Evolutionary conservation across 202 grass and related monocot genomes (phyloP).

Genomic region (Dendrocalamus latiflorus): DNA sequence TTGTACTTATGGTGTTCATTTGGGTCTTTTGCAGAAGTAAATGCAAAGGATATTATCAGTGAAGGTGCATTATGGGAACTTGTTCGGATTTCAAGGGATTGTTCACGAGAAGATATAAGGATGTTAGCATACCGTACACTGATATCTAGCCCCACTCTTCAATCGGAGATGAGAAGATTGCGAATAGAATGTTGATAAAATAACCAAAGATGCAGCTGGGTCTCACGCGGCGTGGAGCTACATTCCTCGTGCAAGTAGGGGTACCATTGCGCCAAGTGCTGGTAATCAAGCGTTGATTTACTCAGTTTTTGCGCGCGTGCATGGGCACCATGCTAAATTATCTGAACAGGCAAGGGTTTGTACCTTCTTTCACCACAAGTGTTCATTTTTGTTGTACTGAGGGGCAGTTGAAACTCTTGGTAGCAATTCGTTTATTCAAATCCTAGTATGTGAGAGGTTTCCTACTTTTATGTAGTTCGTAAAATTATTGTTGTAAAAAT

Average conservation of each 20-base stretch:
- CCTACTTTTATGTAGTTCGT: constrained; percentile 13
- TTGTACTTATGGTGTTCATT: constrained; percentile 22
- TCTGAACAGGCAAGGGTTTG: constrained; percentile 8
- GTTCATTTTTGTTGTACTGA: constrained; percentile 14
- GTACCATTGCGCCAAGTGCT: not conserved
- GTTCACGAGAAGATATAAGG: constrained; percentile 94
- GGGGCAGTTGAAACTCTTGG: not conserved
- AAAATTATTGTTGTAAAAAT: constrained; percentile 33
- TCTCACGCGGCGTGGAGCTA: not conserved
- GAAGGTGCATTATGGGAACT: constrained; percentile 99
- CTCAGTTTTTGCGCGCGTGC: constrained; percentile 14
- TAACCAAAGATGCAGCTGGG: not conserved
- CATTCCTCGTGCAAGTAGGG: not conserved
- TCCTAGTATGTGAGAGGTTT: not conserved
- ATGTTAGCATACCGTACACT: constrained; percentile 71
- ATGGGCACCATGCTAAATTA: not conserved
- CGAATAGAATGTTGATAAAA: constrained; percentile 52
- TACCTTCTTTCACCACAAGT: not conserved
- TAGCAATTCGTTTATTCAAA: constrained; percentile 29
- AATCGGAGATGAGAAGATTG: constrained; percentile 82
- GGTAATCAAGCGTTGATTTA: constrained; percentile 14
- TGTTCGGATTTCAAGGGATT: constrained; percentile 88
- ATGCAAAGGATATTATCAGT: constrained; percentile 72
- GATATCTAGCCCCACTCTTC: constrained; percentile 74
- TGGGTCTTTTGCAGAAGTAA: constrained; percentile 62